Evolutionary conservation across 192 early-diverging fungal genomes (phyloP), one percentile per base, ranked within the genome.

Genomic region (Obelidium mucronatum): DNA sequence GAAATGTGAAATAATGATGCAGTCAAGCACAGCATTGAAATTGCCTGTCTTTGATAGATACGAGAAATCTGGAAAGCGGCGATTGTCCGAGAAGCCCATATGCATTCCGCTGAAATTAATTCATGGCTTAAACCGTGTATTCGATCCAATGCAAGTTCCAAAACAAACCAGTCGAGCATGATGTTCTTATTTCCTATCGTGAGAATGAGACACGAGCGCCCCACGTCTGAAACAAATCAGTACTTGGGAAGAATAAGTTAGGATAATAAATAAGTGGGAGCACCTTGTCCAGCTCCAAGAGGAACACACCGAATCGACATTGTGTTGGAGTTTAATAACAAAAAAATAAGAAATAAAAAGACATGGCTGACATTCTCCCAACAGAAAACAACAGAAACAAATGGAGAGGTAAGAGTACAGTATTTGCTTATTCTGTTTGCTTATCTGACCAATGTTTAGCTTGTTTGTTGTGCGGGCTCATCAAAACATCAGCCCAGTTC

Each of bases 181-280:
- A 99, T 89, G 66, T 92, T 97, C 82, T 97, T 98, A 74, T 89
- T 91, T 79, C 97, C 97, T 85, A 96, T 98, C 74, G 96, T 89
- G 51, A 99, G 79, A 52, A 98, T 83, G 26, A 98, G 86, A 69
- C 96, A 99, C 34, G 94, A 95, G 60, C 98, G 87, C 30, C 98
- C 98, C n/a, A 99, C 98, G 62, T 85, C 69, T 64, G 56, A 6
- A 28, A 17, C 61, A 24, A 19, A 0, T 37, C 5, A 39, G 31
- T 37, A 64, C 19, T 39, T 13, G 61, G 13, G 31, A 30, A 30
- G 56, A n/a, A 59, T 19, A 11, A 31, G 24, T 11, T 22, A 59
- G 56, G 11, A 19, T 15, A 48, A 48, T 6, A 48, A 19, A 15
- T 19, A 48, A 48, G 44, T 6, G 11, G 19, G 44, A 6, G 19